Base-by-base conservation (phyloP, 2,329 filamentous ascomycete species). In the Epicoccum sorghinum region DNA sequence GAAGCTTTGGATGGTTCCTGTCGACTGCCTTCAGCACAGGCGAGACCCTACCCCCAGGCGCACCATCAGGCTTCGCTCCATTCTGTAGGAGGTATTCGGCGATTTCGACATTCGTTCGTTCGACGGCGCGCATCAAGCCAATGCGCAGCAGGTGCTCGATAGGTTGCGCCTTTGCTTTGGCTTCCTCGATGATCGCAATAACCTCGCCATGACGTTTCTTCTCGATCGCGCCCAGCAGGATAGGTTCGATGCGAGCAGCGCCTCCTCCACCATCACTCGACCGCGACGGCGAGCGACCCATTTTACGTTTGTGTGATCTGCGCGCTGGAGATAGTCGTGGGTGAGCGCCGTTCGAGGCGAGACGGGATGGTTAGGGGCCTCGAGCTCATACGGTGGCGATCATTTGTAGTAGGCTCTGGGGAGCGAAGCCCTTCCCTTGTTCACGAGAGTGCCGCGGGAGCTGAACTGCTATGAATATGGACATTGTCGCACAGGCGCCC, bases 81-180 rank as follows among this genome's bases (percentile, higher is more conserved):
- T 47, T 65, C 49, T 66, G 64, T 24, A 75, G 58, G 27, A 74
- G 48, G 46, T 71, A 73, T 55, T 73, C 69, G 36, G 68, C 61
- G 12, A 72, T 64, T 44, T 54, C 50, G 33, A 59, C 62, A 37
- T 72, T 70, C 12, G 64, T 66, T 38, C 67, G 66, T 52, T 75
- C 70, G 52, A 70, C 63, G 12, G 70, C 69, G 48, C 72, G 70
- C 66, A 71, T 66, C 14, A 75, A 46, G 2, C 67, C 72, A 44
- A 75, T 74, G 55, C 72, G 70, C 39, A 75, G 58, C 30, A 75
- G 64, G 64, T 73, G 67, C 33, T 73, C 71, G 58, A 56, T 51
- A 29, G 68, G 66, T 52, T 71, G 67, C 43, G 63, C 58, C 49
- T 69, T 69, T 7, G 62, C 57, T 47, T 68, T 69, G 30, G 68